These are phyloP conservation scores for Zygotorulaspora sp. DNA, from an alignment of 805 yeast species.

Conservation along the genomic window DNA sequence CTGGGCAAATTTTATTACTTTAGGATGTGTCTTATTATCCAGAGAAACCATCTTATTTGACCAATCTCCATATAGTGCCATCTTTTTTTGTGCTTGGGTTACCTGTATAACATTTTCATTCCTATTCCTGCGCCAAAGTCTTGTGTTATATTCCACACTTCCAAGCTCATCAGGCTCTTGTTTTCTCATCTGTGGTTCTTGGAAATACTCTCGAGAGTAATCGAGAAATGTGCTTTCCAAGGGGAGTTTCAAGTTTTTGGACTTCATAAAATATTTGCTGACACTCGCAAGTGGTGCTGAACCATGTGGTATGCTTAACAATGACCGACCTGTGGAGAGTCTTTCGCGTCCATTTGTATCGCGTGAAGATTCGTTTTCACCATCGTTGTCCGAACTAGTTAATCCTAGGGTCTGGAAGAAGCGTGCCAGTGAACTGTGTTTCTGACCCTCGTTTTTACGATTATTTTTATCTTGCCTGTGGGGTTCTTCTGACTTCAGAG, in stretches of 20 bases:
- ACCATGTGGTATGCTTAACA: conserved; percentile 35
- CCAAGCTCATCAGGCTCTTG: conserved; percentile 89
- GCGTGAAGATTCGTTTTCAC: conserved; percentile 17
- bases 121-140: conserved; percentile 85
- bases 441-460: conserved; percentile 1
- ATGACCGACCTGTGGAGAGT: conserved; percentile 21
- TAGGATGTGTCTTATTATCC: conserved; percentile 77
- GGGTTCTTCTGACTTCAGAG: conserved; percentile 7
- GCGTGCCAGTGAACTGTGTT: conserved; percentile 27
- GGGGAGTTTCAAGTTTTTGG: conserved; percentile 41
- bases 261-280: conserved; percentile 44
- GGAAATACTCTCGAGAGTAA: conserved; percentile 83
- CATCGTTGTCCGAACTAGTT: conserved; percentile 15
- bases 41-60: conserved; percentile 52
- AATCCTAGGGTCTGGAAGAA: conserved; percentile 30
- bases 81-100: conserved; percentile 83
- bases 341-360: conserved; percentile 25
- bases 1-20: conserved; percentile 74
- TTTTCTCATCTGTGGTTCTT: conserved; percentile 89
- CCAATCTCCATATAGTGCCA: conserved; percentile 87
- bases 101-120: conserved; percentile 82
- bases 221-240: conserved; percentile 61
- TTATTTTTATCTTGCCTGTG: not conserved
- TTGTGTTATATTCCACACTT: conserved; percentile 71
- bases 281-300: conserved; percentile 52